Evolutionary conservation across 106 monocot species (phyloP), one percentile per base, ranked within the genome.

Genomic region (Platanthera zijinensis): DNA sequence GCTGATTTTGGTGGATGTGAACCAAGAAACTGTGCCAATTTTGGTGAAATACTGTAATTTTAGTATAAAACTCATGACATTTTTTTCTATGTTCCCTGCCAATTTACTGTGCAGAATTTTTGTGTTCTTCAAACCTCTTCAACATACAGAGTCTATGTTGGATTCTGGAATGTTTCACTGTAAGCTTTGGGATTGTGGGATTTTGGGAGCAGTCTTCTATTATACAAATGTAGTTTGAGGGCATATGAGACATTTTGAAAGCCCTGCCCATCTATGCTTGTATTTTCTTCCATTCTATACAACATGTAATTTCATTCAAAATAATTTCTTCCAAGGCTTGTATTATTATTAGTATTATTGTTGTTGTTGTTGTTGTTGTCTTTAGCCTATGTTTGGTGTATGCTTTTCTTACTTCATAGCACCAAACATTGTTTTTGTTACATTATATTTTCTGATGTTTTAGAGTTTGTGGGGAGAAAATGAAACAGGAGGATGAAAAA

Each of bases 271-370:
- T 22, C 62, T 63, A 63, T 25, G 62, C 8, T 63, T 63, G 62
- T 63, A 63, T 63, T 63, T 63, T 63, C 6, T 28, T 63, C 22
- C 62, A 63, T 28, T 21, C 22, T 63, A 21, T 25, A 5, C 19
- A 10, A 66, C 66, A 66, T 66, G 32, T 66, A 66, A 66, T 66
- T 66, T 66, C 66, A 32, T 66, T 66, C 10, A 18, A 21, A 7
- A 64, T 25, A 64, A 64, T 63, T 66, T 66, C 5, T 66, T 30
- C 6, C 39, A 39, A 39, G 39, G 39, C 39, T 39, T 39, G 39
- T 39, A 39, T 39, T 39, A 39, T 39, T 39, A 39, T 39, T 39
- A 39, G 2, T 39, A 39, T 39, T 32, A 1, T 39, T 39, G 39
- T 39, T 39, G 39, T 39, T 39, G 39, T 39, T 39, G 39, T 39